A percentile compares a stretch with the other conserved stretches of the same genome.
Conservation (phyloP, 2,329 filamentous ascomycete genomes). For the Cladophialophora chaetospira region DNA sequence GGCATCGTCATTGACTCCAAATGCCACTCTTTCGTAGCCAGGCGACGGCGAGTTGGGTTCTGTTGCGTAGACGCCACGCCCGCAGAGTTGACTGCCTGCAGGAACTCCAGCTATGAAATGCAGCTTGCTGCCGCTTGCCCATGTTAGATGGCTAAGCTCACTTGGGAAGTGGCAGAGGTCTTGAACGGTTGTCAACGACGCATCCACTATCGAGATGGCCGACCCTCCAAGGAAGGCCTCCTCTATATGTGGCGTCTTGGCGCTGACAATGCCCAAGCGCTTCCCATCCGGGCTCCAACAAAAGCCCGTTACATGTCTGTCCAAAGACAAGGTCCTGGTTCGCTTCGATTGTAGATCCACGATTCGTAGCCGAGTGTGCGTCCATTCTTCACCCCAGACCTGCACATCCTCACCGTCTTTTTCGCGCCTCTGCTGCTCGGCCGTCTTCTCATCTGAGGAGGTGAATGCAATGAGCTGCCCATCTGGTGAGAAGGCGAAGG, state of each 20-base stretch:
- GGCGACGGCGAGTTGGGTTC: neutral
- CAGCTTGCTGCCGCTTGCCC: neutral
- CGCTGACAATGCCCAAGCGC: conserved; percentile 18
- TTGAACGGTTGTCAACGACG: neutral
- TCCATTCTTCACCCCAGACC: conserved; percentile 12
- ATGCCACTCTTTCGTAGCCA: neutral
- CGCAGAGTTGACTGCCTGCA: neutral
- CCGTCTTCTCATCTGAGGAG: neutral
- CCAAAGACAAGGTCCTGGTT: neutral
- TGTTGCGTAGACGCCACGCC: neutral
- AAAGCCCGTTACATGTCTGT: conserved; percentile 18
- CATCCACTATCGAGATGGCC: neutral
- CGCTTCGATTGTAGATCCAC: conserved; percentile 1
- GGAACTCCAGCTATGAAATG: neutral
- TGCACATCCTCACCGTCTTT: conserved; percentile 2
- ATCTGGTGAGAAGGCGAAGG: conserved; percentile 1
- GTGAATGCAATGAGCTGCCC: conserved; percentile 4
- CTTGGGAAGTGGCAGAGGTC: neutral
- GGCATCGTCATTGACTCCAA: neutral
- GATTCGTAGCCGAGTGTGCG: conserved; percentile 7
- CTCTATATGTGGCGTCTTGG: neutral
- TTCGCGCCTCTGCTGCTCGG: neutral
- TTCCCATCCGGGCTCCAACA: conserved; percentile 26
- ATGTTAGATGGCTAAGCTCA: neutral
- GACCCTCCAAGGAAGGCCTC: neutral